Evolutionary conservation across 2,329 filamentous ascomycete genomes (phyloP).

Genomic region (Akanthomyces lecanii): DNA sequence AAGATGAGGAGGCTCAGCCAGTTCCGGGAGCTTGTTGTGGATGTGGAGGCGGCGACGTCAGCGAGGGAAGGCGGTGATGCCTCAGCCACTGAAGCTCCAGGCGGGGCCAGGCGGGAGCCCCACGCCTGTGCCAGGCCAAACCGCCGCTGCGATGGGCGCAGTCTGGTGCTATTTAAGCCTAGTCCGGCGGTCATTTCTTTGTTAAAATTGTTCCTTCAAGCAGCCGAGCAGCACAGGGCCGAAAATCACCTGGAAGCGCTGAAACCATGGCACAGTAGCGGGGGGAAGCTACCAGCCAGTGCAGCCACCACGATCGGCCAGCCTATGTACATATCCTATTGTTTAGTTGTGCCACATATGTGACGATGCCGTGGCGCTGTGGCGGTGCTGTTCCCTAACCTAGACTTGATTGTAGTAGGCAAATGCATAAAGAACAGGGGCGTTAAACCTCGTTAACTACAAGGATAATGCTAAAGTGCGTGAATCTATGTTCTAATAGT

Average conservation of each 20-base stretch:
- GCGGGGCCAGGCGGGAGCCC: slow-evolving; percentile 2
- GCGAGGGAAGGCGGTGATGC: slow-evolving; percentile 19
- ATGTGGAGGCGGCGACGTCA: slow-evolving; percentile 18
- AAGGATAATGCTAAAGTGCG: not conserved
- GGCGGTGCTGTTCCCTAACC: not conserved
- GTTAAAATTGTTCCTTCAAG: not conserved
- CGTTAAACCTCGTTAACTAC: not conserved
- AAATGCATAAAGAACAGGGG: not conserved
- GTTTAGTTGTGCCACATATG: not conserved
- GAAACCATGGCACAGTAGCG: slow-evolving; percentile 1
- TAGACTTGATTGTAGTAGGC: too few species aligned
- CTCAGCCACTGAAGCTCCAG: slow-evolving; percentile 16
- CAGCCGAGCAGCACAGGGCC: not conserved
- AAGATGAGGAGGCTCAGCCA: slow-evolving; percentile 17
- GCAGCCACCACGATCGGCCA: not conserved
- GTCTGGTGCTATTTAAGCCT: not conserved
- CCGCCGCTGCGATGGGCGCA: not conserved
- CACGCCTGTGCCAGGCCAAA: not conserved
- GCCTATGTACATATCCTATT: not conserved
- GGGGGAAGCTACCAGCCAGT: not conserved
- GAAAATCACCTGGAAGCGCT: not conserved
- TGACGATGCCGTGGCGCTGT: not conserved
- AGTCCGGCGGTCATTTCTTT: not conserved
- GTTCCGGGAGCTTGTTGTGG: slow-evolving; percentile 14
- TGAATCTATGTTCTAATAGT: not conserved